Evolutionary conservation across 495 filamentous ascomycete species (phyloP), one percentile per base, ranked within the genome.

Genomic region (Hypoxylon lienhwacheense): DNA sequence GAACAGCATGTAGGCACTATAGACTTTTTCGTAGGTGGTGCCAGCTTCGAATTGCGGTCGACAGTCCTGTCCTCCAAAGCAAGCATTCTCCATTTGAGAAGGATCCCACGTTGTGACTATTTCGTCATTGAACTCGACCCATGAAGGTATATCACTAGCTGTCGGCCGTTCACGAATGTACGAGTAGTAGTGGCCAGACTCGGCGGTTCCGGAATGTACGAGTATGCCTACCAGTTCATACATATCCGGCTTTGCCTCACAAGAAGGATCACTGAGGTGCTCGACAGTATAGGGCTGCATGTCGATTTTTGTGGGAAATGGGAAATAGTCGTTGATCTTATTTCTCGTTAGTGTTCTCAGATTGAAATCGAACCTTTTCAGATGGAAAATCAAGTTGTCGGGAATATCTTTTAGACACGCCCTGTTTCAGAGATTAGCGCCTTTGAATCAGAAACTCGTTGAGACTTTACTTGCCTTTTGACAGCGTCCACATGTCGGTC

Each of bases 341-440:
- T 81, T 90, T 46, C 93, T 80, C 64, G 85, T 77, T 70, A 93
- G 82, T 2, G 84, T 86, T 36, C 89, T 81, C 61, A 97, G 75
- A 63, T 97, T 95, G 67, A 93, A 97, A 51, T 97, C 91, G 66
- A 99, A 99, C 15, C 93, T 81, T 68, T 99, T 99, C 36, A 99
- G 74, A 64, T 93, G 91, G 70, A 97, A 96, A 32, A 97, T 97
- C 15, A 99, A 75, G 65, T 95, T 91, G 64, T 99, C 84, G 0
- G 93, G 93, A 3, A 97, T 85, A 54, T 97, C 89, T 63, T 96
- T 96, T 47, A 99, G 71, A 61, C 91, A 97, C 7, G 91, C 86
- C 59, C 88, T 84, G 48, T 28, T 34, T 26, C 12, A 8, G 25
- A 46, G 51, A 26, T 73, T 61, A 60, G 53, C 32, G 37, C 39